phyloP scores from a whole-genome alignment of 345 rosid species.

The Leavenworthia alabamica region DNA sequence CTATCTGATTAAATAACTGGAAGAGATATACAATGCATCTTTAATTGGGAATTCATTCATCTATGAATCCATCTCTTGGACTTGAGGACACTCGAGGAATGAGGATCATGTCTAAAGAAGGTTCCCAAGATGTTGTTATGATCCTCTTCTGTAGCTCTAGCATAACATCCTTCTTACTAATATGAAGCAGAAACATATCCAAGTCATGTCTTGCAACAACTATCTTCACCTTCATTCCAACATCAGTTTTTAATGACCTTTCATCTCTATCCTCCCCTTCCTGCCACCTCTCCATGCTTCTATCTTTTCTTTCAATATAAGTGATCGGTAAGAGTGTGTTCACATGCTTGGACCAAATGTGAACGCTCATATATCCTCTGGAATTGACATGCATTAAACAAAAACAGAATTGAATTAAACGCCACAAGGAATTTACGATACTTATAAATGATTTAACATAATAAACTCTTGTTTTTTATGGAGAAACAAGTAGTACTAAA shows the following conservation, averaged over 20 bases:
- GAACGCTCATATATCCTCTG: conserved; percentile 16
- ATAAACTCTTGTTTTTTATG: no score
- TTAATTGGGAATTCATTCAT: no score
- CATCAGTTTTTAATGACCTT: conserved; percentile 9
- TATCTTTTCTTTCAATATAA: no score
- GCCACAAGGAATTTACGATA: neutral
- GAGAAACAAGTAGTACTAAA: no score
- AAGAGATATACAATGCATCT: neutral
- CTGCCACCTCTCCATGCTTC: no score
- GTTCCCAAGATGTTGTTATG: conserved; percentile 42
- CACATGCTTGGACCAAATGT: conserved; percentile 29
- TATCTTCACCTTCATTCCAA: conserved; percentile 59
- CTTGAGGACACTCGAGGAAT: conserved; percentile 49
- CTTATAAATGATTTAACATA: neutral
- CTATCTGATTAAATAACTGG: no score
- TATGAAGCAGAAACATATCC: conserved; percentile 47
- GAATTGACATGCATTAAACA: neutral
- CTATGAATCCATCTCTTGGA: conserved; percentile 29
- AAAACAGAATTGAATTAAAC: neutral
- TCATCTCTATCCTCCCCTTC: no score
- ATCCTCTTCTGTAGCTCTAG: conserved; percentile 37
- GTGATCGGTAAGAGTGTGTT: neutral
- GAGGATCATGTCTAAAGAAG: conserved; percentile 57
- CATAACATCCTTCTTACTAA: conserved; percentile 29
- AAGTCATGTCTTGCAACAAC: conserved; percentile 69